Evolutionary conservation across 768 basidiomycete species (phyloP).

Genomic region (Floccularia luteovirens): DNA sequence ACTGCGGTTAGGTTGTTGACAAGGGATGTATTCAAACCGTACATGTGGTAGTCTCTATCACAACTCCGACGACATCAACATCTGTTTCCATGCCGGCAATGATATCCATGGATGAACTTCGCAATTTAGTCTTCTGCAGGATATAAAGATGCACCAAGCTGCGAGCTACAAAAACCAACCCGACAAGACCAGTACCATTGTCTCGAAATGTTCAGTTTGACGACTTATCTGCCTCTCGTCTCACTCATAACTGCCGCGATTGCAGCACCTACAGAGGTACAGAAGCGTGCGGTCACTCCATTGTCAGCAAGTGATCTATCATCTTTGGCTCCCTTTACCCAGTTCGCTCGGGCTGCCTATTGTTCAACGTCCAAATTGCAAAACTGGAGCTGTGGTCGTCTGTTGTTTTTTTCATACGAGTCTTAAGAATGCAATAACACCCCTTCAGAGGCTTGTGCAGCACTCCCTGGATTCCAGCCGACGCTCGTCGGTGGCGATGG

Average conservation of each 20-base stretch:
- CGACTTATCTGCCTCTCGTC: neutral
- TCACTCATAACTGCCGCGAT: neutral
- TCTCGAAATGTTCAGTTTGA: neutral
- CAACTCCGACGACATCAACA: too few relatives aligned
- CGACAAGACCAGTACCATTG: neutral
- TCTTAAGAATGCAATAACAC: neutral
- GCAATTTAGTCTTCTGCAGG: too few relatives aligned
- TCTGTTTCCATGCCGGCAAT: too few relatives aligned
- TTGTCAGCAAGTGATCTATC: constrained; percentile 21
- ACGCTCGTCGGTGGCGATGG: constrained; percentile 43
- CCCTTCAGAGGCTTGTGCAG: constrained; percentile 27
- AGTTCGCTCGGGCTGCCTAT: constrained; percentile 50
- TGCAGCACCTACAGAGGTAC: constrained; percentile 8
- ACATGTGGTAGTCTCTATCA: too few relatives aligned
- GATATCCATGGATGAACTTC: too few relatives aligned
- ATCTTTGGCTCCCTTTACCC: constrained; percentile 31
- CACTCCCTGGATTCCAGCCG: constrained; percentile 27
- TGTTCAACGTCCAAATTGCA: constrained; percentile 27
- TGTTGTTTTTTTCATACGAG: constrained; percentile 8
- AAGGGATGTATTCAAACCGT: too few relatives aligned
- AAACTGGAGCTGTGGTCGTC: constrained; percentile 41
- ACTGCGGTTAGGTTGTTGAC: too few relatives aligned
- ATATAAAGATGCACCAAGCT: too few relatives aligned
- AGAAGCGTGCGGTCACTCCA: constrained; percentile 11
- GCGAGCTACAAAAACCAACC: too few relatives aligned